Conservation (phyloP, 805 yeast species). For the Komagataella populi region DNA sequence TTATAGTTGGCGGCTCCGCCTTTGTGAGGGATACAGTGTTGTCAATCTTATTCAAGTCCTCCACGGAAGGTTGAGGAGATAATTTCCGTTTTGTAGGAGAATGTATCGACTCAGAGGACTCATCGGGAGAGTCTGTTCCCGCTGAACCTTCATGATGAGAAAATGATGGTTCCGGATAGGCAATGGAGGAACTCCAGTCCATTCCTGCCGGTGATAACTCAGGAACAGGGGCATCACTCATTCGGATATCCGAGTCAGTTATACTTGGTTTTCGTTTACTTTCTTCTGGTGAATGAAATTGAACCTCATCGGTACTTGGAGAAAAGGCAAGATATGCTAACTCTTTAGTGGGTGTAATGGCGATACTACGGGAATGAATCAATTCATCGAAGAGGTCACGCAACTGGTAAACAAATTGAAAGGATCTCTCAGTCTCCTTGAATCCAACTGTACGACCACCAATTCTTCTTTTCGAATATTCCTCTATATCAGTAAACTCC, state of each 20-base stretch:
- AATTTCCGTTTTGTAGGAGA: background rate
- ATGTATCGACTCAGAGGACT: background rate
- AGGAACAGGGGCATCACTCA: background rate
- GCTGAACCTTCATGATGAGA: background rate
- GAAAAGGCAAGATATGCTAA: conserved; percentile 81
- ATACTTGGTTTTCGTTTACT: background rate
- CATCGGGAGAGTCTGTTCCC: background rate
- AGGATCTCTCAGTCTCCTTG: conserved; percentile 69
- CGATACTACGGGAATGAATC: conserved; percentile 46
- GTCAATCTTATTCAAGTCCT: background rate
- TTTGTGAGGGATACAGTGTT: background rate
- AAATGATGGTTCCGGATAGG: background rate
- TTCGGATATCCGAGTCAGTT: background rate
- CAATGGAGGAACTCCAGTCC: background rate
- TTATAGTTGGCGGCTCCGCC: background rate
- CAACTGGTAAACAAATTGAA: conserved; percentile 66
- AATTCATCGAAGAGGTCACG: conserved; percentile 56
- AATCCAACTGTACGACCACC: conserved; percentile 79
- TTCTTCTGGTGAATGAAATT: conserved; percentile 22
- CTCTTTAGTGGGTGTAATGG: conserved; percentile 72
- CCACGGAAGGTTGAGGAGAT: background rate
- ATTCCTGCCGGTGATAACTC: background rate
- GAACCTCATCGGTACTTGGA: conserved; percentile 55
- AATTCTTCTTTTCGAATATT: conserved; percentile 44
- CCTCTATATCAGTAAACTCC: conserved; percentile 15